Percentiles rank a stretch among this genome's conserved stretches.
Conservation (phyloP, 179 eudicot genomes). For the Pouteria campechiana region DNA sequence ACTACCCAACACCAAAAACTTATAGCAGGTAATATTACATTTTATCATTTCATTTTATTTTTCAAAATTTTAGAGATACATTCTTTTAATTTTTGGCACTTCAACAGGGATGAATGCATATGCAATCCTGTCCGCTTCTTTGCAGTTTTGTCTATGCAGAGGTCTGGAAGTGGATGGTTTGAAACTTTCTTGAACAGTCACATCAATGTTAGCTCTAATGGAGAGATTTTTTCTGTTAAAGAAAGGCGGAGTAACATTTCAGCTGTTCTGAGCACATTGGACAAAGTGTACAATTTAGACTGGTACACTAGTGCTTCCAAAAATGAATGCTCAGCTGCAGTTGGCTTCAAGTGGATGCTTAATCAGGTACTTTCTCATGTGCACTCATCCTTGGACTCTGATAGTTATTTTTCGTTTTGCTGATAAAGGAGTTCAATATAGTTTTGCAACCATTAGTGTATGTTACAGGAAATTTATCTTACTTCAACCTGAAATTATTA, state of each 20-base stretch:
- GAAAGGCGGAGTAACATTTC: slow-evolving; percentile 59
- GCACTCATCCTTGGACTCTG: neutral
- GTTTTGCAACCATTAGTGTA: too few species aligned
- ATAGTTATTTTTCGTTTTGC: neutral
- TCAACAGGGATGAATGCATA: slow-evolving; percentile 78
- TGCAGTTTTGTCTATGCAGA: slow-evolving; percentile 76
- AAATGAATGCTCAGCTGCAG: slow-evolving; percentile 85
- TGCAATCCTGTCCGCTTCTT: slow-evolving; percentile 78
- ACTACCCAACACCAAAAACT: slow-evolving; percentile 67
- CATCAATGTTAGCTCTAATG: slow-evolving; percentile 77
- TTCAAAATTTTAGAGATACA: neutral
- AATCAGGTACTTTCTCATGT: slow-evolving; percentile 54
- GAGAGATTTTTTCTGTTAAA: slow-evolving; percentile 63
- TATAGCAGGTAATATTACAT: slow-evolving; percentile 38
- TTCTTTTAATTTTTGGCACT: slow-evolving; percentile 2
- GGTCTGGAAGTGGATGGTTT: slow-evolving; percentile 98
- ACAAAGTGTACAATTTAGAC: slow-evolving; percentile 77
- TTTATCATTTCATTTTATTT: neutral
- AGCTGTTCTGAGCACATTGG: slow-evolving; percentile 50
- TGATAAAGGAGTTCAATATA: too few species aligned
- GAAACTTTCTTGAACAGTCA: slow-evolving; percentile 89
- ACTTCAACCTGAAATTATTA: too few species aligned
- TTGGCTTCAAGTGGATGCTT: slow-evolving; percentile 98
- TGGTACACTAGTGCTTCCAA: slow-evolving; percentile 81
- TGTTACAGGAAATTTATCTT: too few species aligned